phyloP scores from a whole-genome alignment of 352 stramenopile genomes.

The Globisporangium sylvaticum region DNA sequence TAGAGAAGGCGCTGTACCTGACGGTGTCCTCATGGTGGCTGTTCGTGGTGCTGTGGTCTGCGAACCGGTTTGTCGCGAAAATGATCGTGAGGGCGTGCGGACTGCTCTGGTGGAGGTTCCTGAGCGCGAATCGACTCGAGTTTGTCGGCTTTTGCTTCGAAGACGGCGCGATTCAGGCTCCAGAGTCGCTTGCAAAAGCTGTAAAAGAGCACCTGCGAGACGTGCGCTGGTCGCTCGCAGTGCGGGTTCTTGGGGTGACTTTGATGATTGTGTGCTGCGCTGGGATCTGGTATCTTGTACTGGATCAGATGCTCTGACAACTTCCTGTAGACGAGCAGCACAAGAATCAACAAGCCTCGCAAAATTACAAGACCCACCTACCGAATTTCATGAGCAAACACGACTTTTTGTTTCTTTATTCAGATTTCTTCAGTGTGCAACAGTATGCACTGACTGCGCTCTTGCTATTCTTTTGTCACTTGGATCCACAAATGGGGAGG shows the following conservation, averaged over 20 bases:
- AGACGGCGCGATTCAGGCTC: conserved; percentile 34
- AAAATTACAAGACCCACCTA: too few relatives aligned
- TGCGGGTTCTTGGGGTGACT: conserved; percentile 30
- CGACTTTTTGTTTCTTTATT: background rate
- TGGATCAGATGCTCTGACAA: conserved; percentile 5
- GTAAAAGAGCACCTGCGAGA: conserved; percentile 37
- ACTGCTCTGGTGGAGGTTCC: conserved; percentile 51
- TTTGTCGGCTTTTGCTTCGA: conserved; percentile 56
- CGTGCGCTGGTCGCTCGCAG: conserved; percentile 36
- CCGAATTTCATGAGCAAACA: background rate
- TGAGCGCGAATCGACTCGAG: conserved; percentile 49
- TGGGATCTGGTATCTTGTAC: conserved; percentile 8
- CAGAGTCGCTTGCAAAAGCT: conserved; percentile 27
- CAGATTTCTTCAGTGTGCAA: background rate
- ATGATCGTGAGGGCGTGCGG: conserved; percentile 45
- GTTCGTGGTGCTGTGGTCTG: conserved; percentile 36
- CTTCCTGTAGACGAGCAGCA: background rate
- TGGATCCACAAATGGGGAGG: background rate
- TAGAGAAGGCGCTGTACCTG: conserved; percentile 63
- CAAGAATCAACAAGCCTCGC: too few relatives aligned
- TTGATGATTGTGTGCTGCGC: conserved; percentile 15
- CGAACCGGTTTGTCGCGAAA: conserved; percentile 37
- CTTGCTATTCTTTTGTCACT: background rate
- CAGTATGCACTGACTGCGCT: background rate
- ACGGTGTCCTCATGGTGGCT: conserved; percentile 61